A percentile compares a stretch with the other conserved stretches of the same genome.
These are phyloP conservation scores for Neoscytalidium dimidiatum DNA, from an alignment of 2,329 filamentous ascomycete genomes.

Conservation along the genomic window DNA sequence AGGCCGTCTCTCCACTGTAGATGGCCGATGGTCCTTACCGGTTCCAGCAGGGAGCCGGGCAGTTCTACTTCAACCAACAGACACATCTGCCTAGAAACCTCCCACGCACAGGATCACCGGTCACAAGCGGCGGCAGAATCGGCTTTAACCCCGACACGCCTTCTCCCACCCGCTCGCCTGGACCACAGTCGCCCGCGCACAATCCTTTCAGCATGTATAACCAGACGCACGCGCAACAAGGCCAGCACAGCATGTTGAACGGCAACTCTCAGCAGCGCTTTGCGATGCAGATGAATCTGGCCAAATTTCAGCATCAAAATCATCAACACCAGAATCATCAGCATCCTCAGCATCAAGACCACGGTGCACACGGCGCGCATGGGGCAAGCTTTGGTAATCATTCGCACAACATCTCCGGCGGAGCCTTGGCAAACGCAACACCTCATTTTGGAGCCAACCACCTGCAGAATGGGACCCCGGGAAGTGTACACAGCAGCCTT, in stretches of 20 bases:
- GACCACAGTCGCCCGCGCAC: constrained; percentile 51
- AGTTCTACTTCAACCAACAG: constrained; percentile 58
- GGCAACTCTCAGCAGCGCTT: constrained; percentile 63
- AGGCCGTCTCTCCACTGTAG: constrained; percentile 46
- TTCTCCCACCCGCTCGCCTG: constrained; percentile 60
- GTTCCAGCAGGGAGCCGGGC: constrained; percentile 63
- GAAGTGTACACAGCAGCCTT: constrained; percentile 56
- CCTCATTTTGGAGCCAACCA: constrained; percentile 62
- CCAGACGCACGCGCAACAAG: constrained; percentile 65
- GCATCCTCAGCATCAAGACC: constrained; percentile 63
- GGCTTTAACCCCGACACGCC: constrained; percentile 54
- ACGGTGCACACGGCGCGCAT: constrained; percentile 55
- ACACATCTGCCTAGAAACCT: constrained; percentile 46
- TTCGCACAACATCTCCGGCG: constrained; percentile 61
- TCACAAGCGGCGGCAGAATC: constrained; percentile 43
- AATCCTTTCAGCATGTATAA: constrained; percentile 67
- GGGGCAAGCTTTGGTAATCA: constrained; percentile 54
- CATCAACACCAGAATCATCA: constrained; percentile 54
- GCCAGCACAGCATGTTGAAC: constrained; percentile 76
- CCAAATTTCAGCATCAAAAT: constrained; percentile 67
- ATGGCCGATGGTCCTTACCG: constrained; percentile 69
- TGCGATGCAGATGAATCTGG: constrained; percentile 59
- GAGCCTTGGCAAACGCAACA: constrained; percentile 65
- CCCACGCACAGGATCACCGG: constrained; percentile 51
- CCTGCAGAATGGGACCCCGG: constrained; percentile 61